Evolutionary conservation across 1,284 basidiomycete species (phyloP).

Genomic region (Fistulina hepatica): DNA sequence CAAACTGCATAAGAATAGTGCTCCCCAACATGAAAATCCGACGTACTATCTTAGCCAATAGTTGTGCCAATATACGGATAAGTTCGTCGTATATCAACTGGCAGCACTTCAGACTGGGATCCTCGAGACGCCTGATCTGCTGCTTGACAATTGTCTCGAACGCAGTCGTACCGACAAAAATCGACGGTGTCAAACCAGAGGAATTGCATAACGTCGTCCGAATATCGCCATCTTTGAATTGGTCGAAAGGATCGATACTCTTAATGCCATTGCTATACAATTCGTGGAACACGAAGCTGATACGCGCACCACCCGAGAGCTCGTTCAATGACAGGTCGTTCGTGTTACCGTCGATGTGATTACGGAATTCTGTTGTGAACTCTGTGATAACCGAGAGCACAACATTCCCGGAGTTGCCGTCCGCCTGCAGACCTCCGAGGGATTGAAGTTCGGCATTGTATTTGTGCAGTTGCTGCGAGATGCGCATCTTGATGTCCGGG

Average conservation of each 20-base stretch:
- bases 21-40: not conserved
- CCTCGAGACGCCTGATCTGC: constrained; percentile 94
- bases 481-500: constrained; percentile 94
- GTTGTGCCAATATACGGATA: constrained; percentile 87
- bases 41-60: constrained; percentile 81
- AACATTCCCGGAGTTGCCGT: constrained; percentile 69
- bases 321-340: constrained; percentile 93
- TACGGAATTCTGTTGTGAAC: constrained; percentile 94
- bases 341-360: constrained; percentile 93
- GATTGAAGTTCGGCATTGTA: constrained; percentile 74
- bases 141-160: constrained; percentile 99
- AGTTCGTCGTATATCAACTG: constrained; percentile 94
- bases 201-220: constrained; percentile 95
- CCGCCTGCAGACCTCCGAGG: constrained; percentile 82
- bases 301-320: constrained; percentile 92
- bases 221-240: constrained; percentile 97
- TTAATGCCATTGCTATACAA: constrained; percentile 94
- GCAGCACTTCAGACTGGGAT: constrained; percentile 88
- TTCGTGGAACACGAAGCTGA: constrained; percentile 98
- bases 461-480: constrained; percentile 79
- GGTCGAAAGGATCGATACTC: constrained; percentile 95
- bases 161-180: constrained; percentile 93
- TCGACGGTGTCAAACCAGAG: constrained; percentile 89
- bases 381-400: constrained; percentile 95
- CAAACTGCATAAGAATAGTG: constrained; percentile 8